These are phyloP conservation scores for Yarrowia osloensis DNA, from an alignment of 805 yeast species.

Conservation along the genomic window DNA sequence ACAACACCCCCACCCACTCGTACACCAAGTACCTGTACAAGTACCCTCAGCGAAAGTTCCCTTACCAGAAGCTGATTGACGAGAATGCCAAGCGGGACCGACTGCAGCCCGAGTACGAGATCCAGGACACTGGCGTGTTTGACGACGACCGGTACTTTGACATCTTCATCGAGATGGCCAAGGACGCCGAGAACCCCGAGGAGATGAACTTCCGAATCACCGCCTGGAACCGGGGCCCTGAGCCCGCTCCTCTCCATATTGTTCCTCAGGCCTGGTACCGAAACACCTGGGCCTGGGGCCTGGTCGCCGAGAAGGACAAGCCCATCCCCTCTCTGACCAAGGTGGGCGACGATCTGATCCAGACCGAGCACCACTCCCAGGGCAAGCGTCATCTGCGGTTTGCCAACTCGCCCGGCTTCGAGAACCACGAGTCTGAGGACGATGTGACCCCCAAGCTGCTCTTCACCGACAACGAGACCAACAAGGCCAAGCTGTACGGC, in stretches of 20 bases:
- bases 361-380: conserved; percentile 65
- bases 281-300: conserved; percentile 94
- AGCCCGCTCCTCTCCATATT: conserved; percentile 85
- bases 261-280: conserved; percentile 82
- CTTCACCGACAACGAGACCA: conserved; percentile 90
- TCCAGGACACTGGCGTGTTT: conserved; percentile 72
- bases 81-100: conserved; percentile 68
- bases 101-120: conserved; percentile 72
- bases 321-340: conserved; percentile 37
- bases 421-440: conserved; percentile 43
- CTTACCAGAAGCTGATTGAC: conserved; percentile 71
- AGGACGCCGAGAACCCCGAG: conserved; percentile 76
- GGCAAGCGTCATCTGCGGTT: conserved; percentile 68
- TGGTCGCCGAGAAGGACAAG: conserved; percentile 50
- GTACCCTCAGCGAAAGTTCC: conserved; percentile 85
- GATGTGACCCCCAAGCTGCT: conserved; percentile 76
- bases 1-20: conserved; percentile 90
- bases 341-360: conserved; percentile 47
- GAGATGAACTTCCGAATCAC: conserved; percentile 81
- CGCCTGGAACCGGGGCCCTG: conserved; percentile 79
- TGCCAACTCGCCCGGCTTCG: conserved; percentile 80
- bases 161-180: conserved; percentile 86
- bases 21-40: conserved; percentile 90
- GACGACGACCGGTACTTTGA: conserved; percentile 77
- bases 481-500: conserved; percentile 64